These are phyloP conservation scores for Glarea lozoyensis DNA, from an alignment of 495 filamentous ascomycete genomes.

Conservation along the genomic window DNA sequence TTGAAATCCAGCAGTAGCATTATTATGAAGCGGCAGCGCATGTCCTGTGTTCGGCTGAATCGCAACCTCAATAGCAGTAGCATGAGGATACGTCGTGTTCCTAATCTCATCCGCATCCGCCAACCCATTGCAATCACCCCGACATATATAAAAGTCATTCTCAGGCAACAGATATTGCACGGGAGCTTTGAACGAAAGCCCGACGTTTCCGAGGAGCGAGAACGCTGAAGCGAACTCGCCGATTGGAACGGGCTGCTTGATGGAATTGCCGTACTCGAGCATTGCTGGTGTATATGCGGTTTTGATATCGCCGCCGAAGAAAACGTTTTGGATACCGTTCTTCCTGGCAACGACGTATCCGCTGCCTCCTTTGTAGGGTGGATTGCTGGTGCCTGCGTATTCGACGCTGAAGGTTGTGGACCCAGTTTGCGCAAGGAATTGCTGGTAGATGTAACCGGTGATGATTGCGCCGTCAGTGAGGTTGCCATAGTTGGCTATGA, in stretches of 20 bases:
- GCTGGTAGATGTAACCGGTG: conserved; percentile 25
- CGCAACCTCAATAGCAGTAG: conserved; percentile 20
- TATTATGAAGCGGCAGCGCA: conserved; percentile 25
- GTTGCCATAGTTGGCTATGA: conserved; percentile 13
- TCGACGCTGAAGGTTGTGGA: conserved; percentile 15
- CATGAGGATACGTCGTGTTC: conserved; percentile 17
- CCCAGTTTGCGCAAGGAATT: not conserved
- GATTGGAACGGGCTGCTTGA: not conserved
- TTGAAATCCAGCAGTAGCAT: conserved; percentile 26
- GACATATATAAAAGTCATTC: conserved; percentile 9
- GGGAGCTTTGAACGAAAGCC: conserved; percentile 19
- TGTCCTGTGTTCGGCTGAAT: conserved; percentile 27
- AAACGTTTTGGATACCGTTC: not conserved
- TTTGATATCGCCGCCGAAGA: conserved; percentile 2
- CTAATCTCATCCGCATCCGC: conserved; percentile 10
- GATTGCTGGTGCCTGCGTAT: conserved; percentile 20
- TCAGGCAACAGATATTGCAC: conserved; percentile 14
- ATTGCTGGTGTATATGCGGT: not conserved
- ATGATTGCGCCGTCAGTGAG: conserved; percentile 23
- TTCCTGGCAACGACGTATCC: not conserved
- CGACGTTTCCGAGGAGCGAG: conserved; percentile 5
- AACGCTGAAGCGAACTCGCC: conserved; percentile 1
- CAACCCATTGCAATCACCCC: not conserved
- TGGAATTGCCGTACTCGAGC: not conserved
- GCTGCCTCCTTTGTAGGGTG: not conserved